Evolutionary conservation across 805 yeast species (phyloP).

Genomic region (Yarrowia sp.): DNA sequence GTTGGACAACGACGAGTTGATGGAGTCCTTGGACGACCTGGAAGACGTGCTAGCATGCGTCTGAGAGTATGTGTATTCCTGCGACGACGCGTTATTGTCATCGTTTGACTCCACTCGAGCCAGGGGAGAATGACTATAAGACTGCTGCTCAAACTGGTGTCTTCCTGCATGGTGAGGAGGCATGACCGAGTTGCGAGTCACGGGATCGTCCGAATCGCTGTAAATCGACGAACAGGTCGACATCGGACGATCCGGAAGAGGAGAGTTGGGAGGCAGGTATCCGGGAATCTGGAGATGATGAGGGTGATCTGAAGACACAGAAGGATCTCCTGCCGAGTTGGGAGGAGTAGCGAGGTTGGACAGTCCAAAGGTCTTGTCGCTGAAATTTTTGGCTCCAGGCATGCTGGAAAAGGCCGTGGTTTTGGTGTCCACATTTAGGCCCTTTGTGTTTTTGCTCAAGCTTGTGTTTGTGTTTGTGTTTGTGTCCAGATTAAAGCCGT

Average conservation of each 20-base stretch:
- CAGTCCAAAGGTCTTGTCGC: not conserved
- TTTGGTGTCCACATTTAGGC: not conserved
- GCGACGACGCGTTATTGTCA: too few species aligned
- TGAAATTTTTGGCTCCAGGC: not conserved
- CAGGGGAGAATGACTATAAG: not conserved
- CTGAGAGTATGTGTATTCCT: conserved; percentile 1
- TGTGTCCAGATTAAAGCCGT: not conserved
- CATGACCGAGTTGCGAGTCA: conserved; percentile 31
- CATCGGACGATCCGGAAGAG: conserved; percentile 9
- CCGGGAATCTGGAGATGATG: conserved; percentile 27
- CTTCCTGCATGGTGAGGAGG: not conserved
- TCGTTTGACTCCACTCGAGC: not conserved
- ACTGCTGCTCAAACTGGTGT: not conserved
- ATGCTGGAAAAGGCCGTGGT: not conserved
- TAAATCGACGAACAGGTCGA: conserved; percentile 30
- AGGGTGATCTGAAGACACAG: not conserved
- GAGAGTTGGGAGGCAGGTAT: conserved; percentile 22
- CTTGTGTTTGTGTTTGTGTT: not conserved
- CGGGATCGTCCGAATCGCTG: conserved; percentile 26
- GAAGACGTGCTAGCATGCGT: conserved; percentile 4
- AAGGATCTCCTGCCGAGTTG: not conserved
- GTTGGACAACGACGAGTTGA: conserved; percentile 14
- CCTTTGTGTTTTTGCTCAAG: not conserved
- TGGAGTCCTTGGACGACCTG: conserved; percentile 20
- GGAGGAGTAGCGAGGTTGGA: conserved; percentile 11